phyloP scores from a whole-genome alignment of 2,329 filamentous ascomycete genomes.

The Pyrenophora tritici-repentis region DNA sequence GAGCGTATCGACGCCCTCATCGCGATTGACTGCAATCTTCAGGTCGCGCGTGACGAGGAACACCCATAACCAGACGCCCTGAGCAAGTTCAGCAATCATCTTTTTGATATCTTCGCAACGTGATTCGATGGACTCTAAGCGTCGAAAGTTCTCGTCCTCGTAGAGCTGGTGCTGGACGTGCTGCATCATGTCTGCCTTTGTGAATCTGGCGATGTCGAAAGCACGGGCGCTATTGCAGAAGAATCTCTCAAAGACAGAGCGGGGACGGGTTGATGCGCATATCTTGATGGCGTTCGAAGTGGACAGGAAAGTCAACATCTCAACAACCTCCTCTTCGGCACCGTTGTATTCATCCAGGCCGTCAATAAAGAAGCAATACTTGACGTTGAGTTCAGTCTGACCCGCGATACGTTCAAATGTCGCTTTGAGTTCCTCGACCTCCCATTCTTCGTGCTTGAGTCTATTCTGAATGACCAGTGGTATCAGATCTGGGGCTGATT shows the following conservation, averaged over 20 bases:
- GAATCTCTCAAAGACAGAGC: constrained; percentile 6
- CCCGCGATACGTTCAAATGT: constrained; percentile 1
- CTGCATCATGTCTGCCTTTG: constrained; percentile 3
- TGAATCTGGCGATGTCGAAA: background rate
- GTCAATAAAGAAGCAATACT: constrained; percentile 24
- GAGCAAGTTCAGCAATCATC: constrained; percentile 13
- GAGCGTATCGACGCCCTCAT: constrained; percentile 11
- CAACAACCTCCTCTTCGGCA: constrained; percentile 1
- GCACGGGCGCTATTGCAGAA: background rate
- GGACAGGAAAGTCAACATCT: constrained; percentile 1
- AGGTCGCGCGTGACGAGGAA: constrained; percentile 13
- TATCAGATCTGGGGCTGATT: constrained; percentile 15
- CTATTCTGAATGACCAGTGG: background rate
- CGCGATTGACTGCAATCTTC: background rate
- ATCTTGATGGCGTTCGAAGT: constrained; percentile 8
- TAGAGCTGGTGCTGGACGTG: background rate
- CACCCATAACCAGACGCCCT: constrained; percentile 29
- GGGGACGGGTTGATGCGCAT: constrained; percentile 13
- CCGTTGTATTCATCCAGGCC: constrained; percentile 23
- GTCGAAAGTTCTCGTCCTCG: background rate
- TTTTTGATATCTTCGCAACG: background rate
- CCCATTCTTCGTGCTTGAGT: constrained; percentile 12
- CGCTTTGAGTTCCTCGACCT: constrained; percentile 6
- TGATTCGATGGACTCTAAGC: background rate
- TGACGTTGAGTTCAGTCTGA: constrained; percentile 1